phyloP scores from a whole-genome alignment of 2,329 filamentous ascomycete species.

The Aspergillus sp. region DNA sequence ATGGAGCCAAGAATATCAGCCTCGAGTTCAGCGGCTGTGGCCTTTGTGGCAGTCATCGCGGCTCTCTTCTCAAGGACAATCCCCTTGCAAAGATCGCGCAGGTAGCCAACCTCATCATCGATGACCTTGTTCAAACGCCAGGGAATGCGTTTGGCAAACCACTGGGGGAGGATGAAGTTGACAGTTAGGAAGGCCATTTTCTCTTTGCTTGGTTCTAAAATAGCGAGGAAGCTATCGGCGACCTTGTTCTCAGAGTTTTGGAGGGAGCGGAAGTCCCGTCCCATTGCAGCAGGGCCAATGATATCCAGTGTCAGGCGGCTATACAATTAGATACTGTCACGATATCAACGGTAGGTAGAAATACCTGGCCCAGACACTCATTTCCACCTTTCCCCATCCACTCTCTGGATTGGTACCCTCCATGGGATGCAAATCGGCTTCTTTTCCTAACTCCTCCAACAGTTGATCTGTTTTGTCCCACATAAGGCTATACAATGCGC shows the following conservation, averaged over 20 bases:
- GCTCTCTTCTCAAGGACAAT: slow-evolving; percentile 36
- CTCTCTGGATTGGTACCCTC: slow-evolving; percentile 23
- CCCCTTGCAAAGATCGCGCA: slow-evolving; percentile 34
- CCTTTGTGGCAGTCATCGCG: slow-evolving; percentile 30
- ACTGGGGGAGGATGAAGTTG: slow-evolving; percentile 50
- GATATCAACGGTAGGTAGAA: not conserved
- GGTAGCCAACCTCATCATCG: slow-evolving; percentile 29
- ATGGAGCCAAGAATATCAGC: slow-evolving; percentile 41
- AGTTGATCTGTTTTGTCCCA: slow-evolving; percentile 38
- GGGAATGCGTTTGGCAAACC: slow-evolving; percentile 51
- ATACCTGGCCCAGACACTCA: slow-evolving; percentile 37
- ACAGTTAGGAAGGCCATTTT: slow-evolving; percentile 46
- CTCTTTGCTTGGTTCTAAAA: slow-evolving; percentile 49
- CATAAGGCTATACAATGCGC: slow-evolving; percentile 36
- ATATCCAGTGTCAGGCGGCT: slow-evolving; percentile 58
- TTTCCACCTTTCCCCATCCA: slow-evolving; percentile 32
- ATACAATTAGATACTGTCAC: not conserved
- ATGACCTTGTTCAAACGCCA: slow-evolving; percentile 34
- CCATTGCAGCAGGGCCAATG: slow-evolving; percentile 58
- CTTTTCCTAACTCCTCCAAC: slow-evolving; percentile 34
- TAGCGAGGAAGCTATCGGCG: slow-evolving; percentile 51
- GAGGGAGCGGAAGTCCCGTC: slow-evolving; percentile 56
- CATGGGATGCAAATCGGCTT: slow-evolving; percentile 29
- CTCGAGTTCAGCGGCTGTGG: slow-evolving; percentile 38
- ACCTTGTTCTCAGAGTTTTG: slow-evolving; percentile 53